Evolutionary conservation across 2,329 filamentous ascomycete species (phyloP), one percentile per base, ranked within the genome.

Genomic region (Plenodomus biglobosus): DNA sequence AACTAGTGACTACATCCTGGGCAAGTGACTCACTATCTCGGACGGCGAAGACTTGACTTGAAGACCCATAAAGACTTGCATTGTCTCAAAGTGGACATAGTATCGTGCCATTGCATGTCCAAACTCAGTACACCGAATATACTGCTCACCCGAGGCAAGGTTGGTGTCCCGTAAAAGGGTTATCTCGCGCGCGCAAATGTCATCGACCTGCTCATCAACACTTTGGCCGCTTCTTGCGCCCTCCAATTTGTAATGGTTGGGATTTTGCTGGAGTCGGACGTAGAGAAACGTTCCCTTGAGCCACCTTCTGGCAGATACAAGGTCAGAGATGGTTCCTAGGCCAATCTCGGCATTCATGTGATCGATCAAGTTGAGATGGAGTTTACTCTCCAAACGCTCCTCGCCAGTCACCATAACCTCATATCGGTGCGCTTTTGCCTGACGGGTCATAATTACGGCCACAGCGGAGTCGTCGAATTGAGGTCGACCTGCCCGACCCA

Each of bases 331-430:
- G 0, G 87, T 91, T 0, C 87, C 85, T 1, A 95, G 76, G 1
- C 86, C 85, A 40, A 92, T 86, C 63, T 95, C 90, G 1, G 90
- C 90, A 62, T 95, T 95, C 55, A 95, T 71, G 61, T 95, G 89
- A 55, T 92, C 88, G 40, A 92, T 85, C 0, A 95, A 73, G 57
- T 92, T 90, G 21, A 84, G 75, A 70, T 95, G 90, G 6, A 95
- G 75, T 16, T 80, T 84, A 69, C 90, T 95, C 65, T 95, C 90
- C 1, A 95, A 73, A 2, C 83, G 75, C 53, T 92, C 86, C 44
- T 85, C 78, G 0, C 88, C 88, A 0, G 86, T 85, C 1, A 89
- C 82, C 75, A 95, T 84, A 55, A 78, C 83, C 58, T 91, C 82
- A 61, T 94, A 95, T 41, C 82, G 79, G 2, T 77, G 62, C 5